Conservation (phyloP, 2,329 filamentous ascomycete species). For the Pseudogymnoascus sp. region DNA sequence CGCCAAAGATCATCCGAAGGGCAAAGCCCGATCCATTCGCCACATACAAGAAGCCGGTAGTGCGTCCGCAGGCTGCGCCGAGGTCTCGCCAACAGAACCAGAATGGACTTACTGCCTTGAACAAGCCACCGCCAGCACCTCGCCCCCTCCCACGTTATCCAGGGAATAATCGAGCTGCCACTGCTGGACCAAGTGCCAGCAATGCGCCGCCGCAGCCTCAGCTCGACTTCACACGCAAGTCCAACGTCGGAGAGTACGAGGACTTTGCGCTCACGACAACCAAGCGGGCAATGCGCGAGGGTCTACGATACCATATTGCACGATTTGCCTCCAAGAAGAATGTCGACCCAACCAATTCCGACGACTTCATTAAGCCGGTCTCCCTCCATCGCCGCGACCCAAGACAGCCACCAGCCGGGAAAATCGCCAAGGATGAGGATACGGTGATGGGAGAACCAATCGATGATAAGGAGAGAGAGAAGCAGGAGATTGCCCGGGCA, state of each 20-base stretch:
- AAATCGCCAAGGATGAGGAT: conserved; percentile 54
- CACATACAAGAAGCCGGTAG: conserved; percentile 46
- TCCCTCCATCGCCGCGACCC: conserved; percentile 85
- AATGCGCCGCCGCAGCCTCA: conserved; percentile 40
- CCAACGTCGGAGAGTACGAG: conserved; percentile 34
- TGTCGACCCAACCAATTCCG: conserved; percentile 61
- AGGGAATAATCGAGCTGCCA: conserved; percentile 11
- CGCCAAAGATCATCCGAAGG: conserved; percentile 38
- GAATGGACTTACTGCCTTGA: conserved; percentile 17
- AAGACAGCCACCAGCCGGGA: conserved; percentile 56
- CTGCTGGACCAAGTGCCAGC: conserved; percentile 23
- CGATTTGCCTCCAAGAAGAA: conserved; percentile 57
- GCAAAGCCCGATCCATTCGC: conserved; percentile 56
- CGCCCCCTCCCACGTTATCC: conserved; percentile 15
- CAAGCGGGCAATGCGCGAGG: conserved; percentile 70
- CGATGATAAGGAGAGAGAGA: conserved; percentile 54
- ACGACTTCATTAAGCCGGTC: conserved; percentile 80
- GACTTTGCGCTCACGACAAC: conserved; percentile 73
- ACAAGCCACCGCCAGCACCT: conserved; percentile 10
- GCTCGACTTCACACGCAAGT: conserved; percentile 51
- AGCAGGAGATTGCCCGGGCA: conserved; percentile 61
- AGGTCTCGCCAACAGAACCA: conserved; percentile 13
- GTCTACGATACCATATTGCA: conserved; percentile 80
- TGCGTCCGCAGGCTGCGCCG: conserved; percentile 28
- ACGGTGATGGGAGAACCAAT: conserved; percentile 32